Base-by-base conservation (phyloP, 2,329 filamentous ascomycete species). In the Drechslera avenae region DNA sequence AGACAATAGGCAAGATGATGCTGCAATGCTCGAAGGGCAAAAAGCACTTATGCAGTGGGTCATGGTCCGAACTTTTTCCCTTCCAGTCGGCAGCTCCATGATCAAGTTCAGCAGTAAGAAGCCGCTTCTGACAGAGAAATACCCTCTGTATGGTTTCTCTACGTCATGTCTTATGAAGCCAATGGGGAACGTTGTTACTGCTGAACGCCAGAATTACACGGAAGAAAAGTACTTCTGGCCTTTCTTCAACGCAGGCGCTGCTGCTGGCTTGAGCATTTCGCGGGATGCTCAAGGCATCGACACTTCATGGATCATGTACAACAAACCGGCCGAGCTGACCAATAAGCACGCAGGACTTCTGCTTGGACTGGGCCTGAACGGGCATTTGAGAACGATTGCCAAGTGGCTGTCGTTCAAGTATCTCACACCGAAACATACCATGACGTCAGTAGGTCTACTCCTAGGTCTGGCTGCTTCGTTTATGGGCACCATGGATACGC, bases 361-460 rank as follows among this genome's bases (percentile, higher is more conserved):
- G 35, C 81, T 99, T 0, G 94, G 91, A 4, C 80, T 99, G 4
- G 94, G 94, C 3, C 79, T 99, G 18, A 97, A 97, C 63, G 95
- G 94, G 0, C 95, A 99, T 75, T 79, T 99, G n/a, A 94, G 90
- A 62, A 88, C 86, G 6, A 83, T 99, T 21, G 94, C 94, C 2
- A 97, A 97, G 77, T 99, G 94, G 93, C 88, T 99, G 35, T 93
- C 92, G 7, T 99, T 97, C 82, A 97, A 97, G 69, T 99, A 99
- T 63, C 79, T 99, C n/a, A 99, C 94, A 0, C 93, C 94, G 1
- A 99, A 99, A 68, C 95, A 99, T 73, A 96, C 92, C 19, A 99
- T 99, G 94, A 97, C 94, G 18, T 97, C 94, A 1, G 93, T 99
- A 46, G 94, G 94, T 8, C 79, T 99, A n/a, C 81, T 99, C 3